A percentile compares a stretch with the other conserved stretches of the same genome.
phyloP scores from a whole-genome alignment of 1,284 basidiomycete species.

The Chondrostereum purpureum region DNA sequence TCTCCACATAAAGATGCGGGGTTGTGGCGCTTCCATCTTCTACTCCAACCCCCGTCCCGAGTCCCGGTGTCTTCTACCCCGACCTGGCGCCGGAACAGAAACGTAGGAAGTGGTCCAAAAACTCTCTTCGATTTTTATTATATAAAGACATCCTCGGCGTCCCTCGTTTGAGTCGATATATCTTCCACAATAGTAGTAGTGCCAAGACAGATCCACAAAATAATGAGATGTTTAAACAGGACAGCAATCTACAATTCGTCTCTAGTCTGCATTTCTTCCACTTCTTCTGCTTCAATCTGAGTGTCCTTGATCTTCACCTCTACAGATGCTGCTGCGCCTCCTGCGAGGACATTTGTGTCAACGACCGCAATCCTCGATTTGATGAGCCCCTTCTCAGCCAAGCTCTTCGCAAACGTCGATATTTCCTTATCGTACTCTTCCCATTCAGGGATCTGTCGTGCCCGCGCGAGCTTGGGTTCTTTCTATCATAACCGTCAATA shows the following conservation, averaged over 20 bases:
- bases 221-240: too few relatives aligned
- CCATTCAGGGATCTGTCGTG: slow-evolving; percentile 96
- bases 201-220: too few relatives aligned
- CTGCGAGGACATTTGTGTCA: slow-evolving; percentile 71
- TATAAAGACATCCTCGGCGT: too few relatives aligned
- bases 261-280: slow-evolving; percentile 5
- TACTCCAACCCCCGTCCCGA: too few relatives aligned
- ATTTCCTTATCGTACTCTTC: slow-evolving; percentile 85
- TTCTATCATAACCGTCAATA: slow-evolving; percentile 47
- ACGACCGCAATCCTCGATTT: slow-evolving; percentile 59
- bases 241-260: slow-evolving; percentile 14
- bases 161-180: too few relatives aligned
- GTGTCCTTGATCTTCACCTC: slow-evolving; percentile 2
- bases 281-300: slow-evolving; percentile 1
- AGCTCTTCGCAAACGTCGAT: slow-evolving; percentile 59
- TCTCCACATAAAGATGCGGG: too few relatives aligned
- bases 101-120: too few relatives aligned
- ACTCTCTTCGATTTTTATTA: too few relatives aligned
- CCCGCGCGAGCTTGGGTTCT: slow-evolving; percentile 92
- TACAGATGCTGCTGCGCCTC: slow-evolving; percentile 24
- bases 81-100: too few relatives aligned
- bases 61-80: too few relatives aligned
- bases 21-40: too few relatives aligned
- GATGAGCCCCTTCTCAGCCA: slow-evolving; percentile 63
- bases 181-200: too few relatives aligned